A percentile compares a stretch with the other conserved stretches of the same genome.
Evolutionary conservation across 2,329 filamentous ascomycete genomes (phyloP).

Genomic region (Metarhizium guizhouense): DNA sequence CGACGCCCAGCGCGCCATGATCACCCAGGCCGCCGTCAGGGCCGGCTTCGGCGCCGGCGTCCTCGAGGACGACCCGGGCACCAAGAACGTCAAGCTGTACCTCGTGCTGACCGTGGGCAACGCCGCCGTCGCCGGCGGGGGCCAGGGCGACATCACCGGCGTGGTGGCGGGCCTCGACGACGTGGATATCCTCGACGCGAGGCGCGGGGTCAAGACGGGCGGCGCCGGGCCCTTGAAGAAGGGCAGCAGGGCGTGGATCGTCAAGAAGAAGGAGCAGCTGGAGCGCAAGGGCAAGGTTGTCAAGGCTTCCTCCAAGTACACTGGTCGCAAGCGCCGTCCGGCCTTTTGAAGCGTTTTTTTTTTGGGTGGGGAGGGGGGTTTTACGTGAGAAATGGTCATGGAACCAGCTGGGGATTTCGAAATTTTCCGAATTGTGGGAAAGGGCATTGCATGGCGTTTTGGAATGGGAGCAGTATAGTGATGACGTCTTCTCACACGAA

Average conservation of each 20-base stretch:
- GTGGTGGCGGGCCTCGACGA: constrained; percentile 84
- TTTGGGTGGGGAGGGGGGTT: no score
- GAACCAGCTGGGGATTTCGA: no score
- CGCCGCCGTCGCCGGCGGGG: constrained; percentile 25
- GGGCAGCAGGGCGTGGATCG: constrained; percentile 75
- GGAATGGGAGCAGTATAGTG: neutral
- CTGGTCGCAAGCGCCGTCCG: constrained; percentile 74
- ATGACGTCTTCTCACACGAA: constrained; percentile 2
- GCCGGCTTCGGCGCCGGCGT: constrained; percentile 94
- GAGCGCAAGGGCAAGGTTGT: constrained; percentile 90
- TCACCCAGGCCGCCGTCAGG: constrained; percentile 79
- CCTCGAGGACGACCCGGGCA: constrained; percentile 89
- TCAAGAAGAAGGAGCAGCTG: constrained; percentile 88
- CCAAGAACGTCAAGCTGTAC: constrained; percentile 96
- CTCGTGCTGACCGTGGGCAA: constrained; percentile 84
- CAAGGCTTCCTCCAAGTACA: constrained; percentile 87
- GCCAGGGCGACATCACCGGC: constrained; percentile 75
- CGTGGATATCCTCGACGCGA: constrained; percentile 71
- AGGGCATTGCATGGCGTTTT: constrained; percentile 19
- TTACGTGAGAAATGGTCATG: no score
- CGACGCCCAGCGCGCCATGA: constrained; percentile 83
- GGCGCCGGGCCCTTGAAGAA: constrained; percentile 55
- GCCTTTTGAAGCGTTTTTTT: constrained; percentile 48
- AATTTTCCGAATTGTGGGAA: no score
- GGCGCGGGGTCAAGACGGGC: constrained; percentile 37